Base-by-base conservation (phyloP, 345 rosid species). In the Hibiscus syriacus region DNA sequence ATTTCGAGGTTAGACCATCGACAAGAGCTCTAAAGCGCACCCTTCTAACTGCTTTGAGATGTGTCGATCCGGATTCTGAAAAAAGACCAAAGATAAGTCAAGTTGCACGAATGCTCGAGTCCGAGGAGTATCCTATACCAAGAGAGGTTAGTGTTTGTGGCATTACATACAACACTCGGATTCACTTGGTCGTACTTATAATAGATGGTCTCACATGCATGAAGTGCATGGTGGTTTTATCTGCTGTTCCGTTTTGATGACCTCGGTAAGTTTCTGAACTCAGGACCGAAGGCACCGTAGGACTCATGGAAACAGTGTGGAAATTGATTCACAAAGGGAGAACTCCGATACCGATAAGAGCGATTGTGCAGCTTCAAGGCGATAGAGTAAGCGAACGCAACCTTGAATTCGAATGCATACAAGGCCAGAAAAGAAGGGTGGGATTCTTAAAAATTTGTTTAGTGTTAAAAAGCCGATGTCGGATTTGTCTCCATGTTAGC, bases 101-200 rank as follows among this genome's bases (percentile, higher is more conserved):
- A 87, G 99, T 92, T n/a, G 98, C 85, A 23, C 85, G 98, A 16
- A 94, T 94, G 98, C 97, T 92, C 12, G 98, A 89, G 77, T 91
- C 99, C 0, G 97, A 94, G 76, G 99, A 94, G 41, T 89, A 89
- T 77, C 99, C 99, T 14, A 74, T 92, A 70, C 96, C 90, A 68
- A 85, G 98, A 86, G 99, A 92, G 97, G 99, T 92, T 58, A 69
- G 80, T 73, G 12, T 1, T 30, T 32, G 8, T 32, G 38, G 38
- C 16, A 12, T 43, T 13, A 1, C 48, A 30, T 13, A 34, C 36
- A 23, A 34, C 50, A 11, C 19, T 19, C 46, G 71, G 20, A 74
- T 45, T 14, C 50, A 14, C 50, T 13, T 45, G 4, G 50, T 45
- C 17, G 16, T 45, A n/a, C 50, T 45, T 45, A 45, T 45, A 45